Conservation (phyloP, 2,329 filamentous ascomycete species). For the Fusarium penzigii region DNA sequence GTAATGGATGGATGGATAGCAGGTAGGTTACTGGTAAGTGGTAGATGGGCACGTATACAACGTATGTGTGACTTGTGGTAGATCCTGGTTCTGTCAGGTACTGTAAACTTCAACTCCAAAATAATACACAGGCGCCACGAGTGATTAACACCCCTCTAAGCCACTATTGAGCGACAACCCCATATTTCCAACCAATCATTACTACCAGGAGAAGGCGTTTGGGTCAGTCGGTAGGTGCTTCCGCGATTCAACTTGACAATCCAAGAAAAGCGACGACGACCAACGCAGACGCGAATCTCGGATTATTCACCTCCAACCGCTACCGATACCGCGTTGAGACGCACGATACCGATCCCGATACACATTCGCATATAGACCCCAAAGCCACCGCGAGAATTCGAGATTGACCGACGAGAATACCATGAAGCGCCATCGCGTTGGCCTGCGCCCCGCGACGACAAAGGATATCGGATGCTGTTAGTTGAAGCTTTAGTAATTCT, state of each 20-base stretch:
- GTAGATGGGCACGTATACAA: too few relatives aligned
- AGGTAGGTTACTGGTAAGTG: too few relatives aligned
- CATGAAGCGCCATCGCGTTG: conserved; percentile 31
- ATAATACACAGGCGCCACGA: too few relatives aligned
- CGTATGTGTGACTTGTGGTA: too few relatives aligned
- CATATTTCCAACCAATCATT: neutral
- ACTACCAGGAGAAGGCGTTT: neutral
- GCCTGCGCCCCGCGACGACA: conserved; percentile 31
- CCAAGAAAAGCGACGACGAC: neutral
- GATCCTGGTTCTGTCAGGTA: too few relatives aligned
- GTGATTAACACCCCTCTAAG: neutral
- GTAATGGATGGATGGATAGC: too few relatives aligned
- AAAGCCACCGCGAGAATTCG: conserved; percentile 4
- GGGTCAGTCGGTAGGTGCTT: neutral
- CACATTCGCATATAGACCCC: too few relatives aligned
- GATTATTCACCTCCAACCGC: neutral
- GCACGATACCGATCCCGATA: neutral
- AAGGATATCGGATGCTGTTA: conserved; percentile 23
- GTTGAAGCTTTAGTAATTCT: neutral
- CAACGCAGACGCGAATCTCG: conserved; percentile 1
- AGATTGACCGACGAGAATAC: conserved; percentile 11
- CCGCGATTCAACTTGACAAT: neutral
- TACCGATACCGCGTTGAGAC: neutral
- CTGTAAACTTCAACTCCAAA: too few relatives aligned
- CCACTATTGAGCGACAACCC: too few relatives aligned